Evolutionary conservation across 2,329 filamentous ascomycete species (phyloP).

Genomic region (Fusarium mundagurra): DNA sequence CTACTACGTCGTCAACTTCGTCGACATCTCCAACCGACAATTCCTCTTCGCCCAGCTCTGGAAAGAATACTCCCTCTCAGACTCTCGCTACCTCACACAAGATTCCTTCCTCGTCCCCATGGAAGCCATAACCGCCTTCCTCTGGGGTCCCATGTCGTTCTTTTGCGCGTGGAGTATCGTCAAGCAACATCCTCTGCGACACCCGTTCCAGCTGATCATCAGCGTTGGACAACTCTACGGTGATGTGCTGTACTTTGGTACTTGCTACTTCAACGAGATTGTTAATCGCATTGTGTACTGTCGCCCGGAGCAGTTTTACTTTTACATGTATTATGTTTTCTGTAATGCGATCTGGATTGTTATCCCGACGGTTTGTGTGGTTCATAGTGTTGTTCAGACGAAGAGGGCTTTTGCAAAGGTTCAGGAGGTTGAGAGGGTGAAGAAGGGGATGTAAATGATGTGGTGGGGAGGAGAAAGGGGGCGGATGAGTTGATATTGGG

Average conservation of each 20-base stretch:
- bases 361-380: slow-evolving; percentile 53
- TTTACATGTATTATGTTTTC: slow-evolving; percentile 62
- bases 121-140: slow-evolving; percentile 62
- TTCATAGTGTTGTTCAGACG: slow-evolving; percentile 42
- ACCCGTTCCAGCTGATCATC: slow-evolving; percentile 59
- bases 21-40: slow-evolving; percentile 51
- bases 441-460: slow-evolving; percentile 36
- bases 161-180: slow-evolving; percentile 56
- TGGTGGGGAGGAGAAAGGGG: too few relatives aligned
- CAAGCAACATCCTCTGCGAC: slow-evolving; percentile 55
- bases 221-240: slow-evolving; percentile 63
- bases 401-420: slow-evolving; percentile 43
- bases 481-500: neutral
- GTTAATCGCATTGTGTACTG: slow-evolving; percentile 55
- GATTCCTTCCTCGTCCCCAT: slow-evolving; percentile 66
- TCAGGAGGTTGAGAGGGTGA: slow-evolving; percentile 37
- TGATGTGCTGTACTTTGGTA: slow-evolving; percentile 62
- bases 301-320: slow-evolving; percentile 62
- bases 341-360: slow-evolving; percentile 65
- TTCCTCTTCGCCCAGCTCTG: slow-evolving; percentile 64
- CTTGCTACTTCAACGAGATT: slow-evolving; percentile 55
- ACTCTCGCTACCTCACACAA: slow-evolving; percentile 64
- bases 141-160: slow-evolving; percentile 65
- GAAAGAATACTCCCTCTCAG: slow-evolving; percentile 68
- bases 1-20: slow-evolving; percentile 59